Evolutionary conservation across 2,329 filamentous ascomycete genomes (phyloP).

Genomic region (Xylariaceae sp.): DNA sequence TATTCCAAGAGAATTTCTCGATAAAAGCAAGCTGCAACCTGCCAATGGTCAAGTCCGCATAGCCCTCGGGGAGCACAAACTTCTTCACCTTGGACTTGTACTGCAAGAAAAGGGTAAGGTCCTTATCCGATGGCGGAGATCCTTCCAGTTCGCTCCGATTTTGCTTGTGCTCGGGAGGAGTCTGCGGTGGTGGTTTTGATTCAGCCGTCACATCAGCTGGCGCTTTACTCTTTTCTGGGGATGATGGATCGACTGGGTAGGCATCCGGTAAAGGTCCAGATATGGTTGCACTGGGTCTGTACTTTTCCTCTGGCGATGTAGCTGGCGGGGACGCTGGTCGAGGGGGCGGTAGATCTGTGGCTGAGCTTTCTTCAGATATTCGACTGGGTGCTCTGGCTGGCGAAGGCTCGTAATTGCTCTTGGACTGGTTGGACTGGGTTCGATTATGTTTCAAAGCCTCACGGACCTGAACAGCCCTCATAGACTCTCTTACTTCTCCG

Average conservation of each 20-base stretch:
- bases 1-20: slow-evolving; percentile 99
- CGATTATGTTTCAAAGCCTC: slow-evolving; percentile 47
- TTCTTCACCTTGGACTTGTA: slow-evolving; percentile 98
- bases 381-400: slow-evolving; percentile 55
- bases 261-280: slow-evolving; percentile 52
- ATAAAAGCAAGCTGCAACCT: slow-evolving; percentile 93
- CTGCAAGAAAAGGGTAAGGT: slow-evolving; percentile 89
- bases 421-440: slow-evolving; percentile 42
- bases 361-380: slow-evolving; percentile 58
- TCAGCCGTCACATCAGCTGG: slow-evolving; percentile 14
- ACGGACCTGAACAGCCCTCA: slow-evolving; percentile 61
- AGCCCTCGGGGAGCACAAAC: slow-evolving; percentile 81
- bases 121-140: slow-evolving; percentile 73
- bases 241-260: slow-evolving; percentile 33
- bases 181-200: slow-evolving; percentile 24
- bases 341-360: slow-evolving; percentile 22
- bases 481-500: slow-evolving; percentile 74
- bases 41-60: slow-evolving; percentile 78
- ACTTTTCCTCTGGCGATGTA: slow-evolving; percentile 66
- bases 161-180: slow-evolving; percentile 43
- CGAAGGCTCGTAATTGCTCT: slow-evolving; percentile 47
- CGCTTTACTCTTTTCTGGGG: slow-evolving; percentile 22
- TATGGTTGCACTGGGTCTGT: slow-evolving; percentile 52
- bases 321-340: slow-evolving; percentile 39
- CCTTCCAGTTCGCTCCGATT: slow-evolving; percentile 55